Percentiles rank a stretch among this genome's conserved stretches.
These are phyloP conservation scores for Geranomyces michiganensis DNA, from an alignment of 192 early-diverging fungal species.

Conservation along the genomic window DNA sequence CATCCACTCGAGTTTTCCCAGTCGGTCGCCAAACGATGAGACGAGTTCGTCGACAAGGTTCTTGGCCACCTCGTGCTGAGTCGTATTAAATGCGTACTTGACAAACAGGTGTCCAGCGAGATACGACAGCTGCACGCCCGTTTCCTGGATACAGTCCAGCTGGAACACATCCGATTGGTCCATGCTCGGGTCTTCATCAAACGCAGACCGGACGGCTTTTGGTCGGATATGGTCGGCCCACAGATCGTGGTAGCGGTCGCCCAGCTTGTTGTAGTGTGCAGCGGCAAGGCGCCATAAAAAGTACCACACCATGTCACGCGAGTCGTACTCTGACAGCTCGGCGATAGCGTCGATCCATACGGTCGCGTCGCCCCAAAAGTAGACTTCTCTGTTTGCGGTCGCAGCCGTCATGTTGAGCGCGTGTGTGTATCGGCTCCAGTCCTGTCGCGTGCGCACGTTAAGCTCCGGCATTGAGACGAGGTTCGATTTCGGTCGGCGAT, in stretches of 20 bases:
- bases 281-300: slow-evolving; percentile 43
- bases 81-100: slow-evolving; percentile 50
- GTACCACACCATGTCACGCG: slow-evolving; percentile 34
- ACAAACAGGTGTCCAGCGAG: slow-evolving; percentile 49
- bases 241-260: slow-evolving; percentile 32
- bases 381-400: slow-evolving; percentile 20
- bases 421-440: slow-evolving; percentile 35
- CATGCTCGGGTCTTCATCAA: slow-evolving; percentile 10
- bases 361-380: slow-evolving; percentile 38
- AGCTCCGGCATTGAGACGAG: slow-evolving; percentile 35
- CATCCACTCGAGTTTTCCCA: slow-evolving; percentile 59
- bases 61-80: slow-evolving; percentile 43
- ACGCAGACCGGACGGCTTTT: background rate
- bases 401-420: slow-evolving; percentile 35
- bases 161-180: slow-evolving; percentile 34
- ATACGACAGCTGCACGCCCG: slow-evolving; percentile 41
- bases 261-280: slow-evolving; percentile 49
- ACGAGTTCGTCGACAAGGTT: slow-evolving; percentile 48
- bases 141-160: slow-evolving; percentile 41
- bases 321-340: slow-evolving; percentile 13
- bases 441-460: slow-evolving; percentile 27
- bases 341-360: slow-evolving; percentile 35
- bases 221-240: slow-evolving; percentile 35
- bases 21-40: slow-evolving; percentile 41
- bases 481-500: no score